Conservation (phyloP, 2,329 filamentous ascomycete genomes). For the Atkinsonella texensis region DNA sequence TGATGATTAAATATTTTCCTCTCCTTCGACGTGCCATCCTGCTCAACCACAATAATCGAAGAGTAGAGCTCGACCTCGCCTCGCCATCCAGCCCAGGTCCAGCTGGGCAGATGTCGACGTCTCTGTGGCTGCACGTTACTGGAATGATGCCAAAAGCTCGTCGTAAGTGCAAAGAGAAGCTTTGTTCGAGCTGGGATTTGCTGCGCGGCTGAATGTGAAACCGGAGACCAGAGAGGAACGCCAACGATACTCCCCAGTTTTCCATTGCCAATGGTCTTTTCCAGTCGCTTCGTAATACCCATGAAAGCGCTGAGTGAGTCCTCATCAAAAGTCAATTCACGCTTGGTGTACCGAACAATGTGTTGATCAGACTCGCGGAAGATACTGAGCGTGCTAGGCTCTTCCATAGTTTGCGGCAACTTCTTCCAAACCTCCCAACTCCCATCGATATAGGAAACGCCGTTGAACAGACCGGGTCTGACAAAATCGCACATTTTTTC, state of each 20-base stretch:
- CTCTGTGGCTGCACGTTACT: conserved; percentile 15
- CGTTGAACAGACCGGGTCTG: conserved; percentile 22
- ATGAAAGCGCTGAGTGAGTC: conserved; percentile 23
- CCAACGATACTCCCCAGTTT: conserved; percentile 20
- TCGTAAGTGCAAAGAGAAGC: conserved; percentile 21
- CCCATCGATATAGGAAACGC: conserved; percentile 22
- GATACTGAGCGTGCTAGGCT: conserved; percentile 22
- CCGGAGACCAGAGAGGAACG: conserved; percentile 19
- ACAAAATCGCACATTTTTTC: conserved; percentile 24
- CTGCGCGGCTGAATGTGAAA: conserved; percentile 6
- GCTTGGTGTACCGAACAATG: conserved; percentile 19
- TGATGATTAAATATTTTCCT: conserved; percentile 23
- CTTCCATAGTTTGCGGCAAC: conserved; percentile 16
- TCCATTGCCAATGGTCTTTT: conserved; percentile 17
- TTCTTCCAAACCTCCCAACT: conserved; percentile 25
- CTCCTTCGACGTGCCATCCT: conserved; percentile 15
- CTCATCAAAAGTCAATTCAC: conserved; percentile 17
- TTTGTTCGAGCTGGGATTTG: conserved; percentile 16
- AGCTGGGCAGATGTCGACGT: conserved; percentile 21
- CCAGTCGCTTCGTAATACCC: conserved; percentile 19
- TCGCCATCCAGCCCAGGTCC: conserved; percentile 26
- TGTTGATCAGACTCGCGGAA: conserved; percentile 24
- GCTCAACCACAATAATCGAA: conserved; percentile 19
- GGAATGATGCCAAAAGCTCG: conserved; percentile 25
- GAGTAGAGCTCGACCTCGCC: conserved; percentile 23